Base-by-base conservation (phyloP, 352 stramenopile species). In the Globisporangium megalacanthum region DNA sequence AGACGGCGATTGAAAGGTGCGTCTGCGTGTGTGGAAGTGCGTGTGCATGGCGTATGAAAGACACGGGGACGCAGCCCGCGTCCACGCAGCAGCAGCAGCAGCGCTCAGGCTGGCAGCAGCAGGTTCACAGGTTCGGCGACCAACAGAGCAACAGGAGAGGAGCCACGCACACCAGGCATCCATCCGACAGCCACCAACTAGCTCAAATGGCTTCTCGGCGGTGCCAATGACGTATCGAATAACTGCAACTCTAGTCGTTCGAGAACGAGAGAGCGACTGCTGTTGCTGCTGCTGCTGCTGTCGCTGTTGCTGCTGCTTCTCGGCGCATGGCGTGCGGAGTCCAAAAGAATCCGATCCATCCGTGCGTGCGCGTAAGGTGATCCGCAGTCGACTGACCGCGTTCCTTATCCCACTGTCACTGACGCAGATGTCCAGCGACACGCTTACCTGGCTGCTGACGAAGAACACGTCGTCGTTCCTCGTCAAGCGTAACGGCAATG, bases 381-480 rank as follows among this genome's bases (percentile, higher is more conserved):
- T 5, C 7, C 10, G 6, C 35, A 39, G 33, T 53, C 25, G 52
- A 53, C 35, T 45, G 0, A 14, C 33, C 3, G 2, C 20, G 39
- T 29, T 22, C 3, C 13, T 50, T 39, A n/a, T 62, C 4, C 53
- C 10, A 39, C 0, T 44, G 9, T 7, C 17, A 39, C 35, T 39
- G 35, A n/a, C 44, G 49, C 60, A 92, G 82, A 94, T 94, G 84
- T 91, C 80, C 62, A 89, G 68, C 75, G 91, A 98, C 89, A 92
- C 92, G 59, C 91, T 99, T 61, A 94, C 95, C 60, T 99, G 96
- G 96, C 86, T 98, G 77, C 69, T 98, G 64, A 95, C 96, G 68
- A 96, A 97, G 81, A 95, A 97, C 64, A 98, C 97, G 66, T 98
- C 84, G 70, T 97, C 78, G 63, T 99, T 99, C 79, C 79, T 98